phyloP scores from a whole-genome alignment of 108 stramenopile genomes.

The Cylindrotheca fusiformis region DNA sequence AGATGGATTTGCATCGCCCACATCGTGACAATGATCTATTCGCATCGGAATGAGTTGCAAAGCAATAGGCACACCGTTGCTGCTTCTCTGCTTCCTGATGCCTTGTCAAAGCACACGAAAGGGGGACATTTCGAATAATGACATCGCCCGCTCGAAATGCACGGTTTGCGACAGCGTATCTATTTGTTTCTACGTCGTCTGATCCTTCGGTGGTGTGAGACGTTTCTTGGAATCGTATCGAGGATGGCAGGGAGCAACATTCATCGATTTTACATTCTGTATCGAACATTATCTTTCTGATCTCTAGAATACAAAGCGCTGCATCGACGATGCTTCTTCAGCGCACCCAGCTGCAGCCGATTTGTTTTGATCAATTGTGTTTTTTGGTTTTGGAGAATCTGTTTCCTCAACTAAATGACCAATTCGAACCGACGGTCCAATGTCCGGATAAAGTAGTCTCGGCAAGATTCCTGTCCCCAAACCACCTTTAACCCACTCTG shows the following conservation, averaged over 20 bases:
- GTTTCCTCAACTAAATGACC: too few species aligned
- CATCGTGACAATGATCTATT: conserved; percentile 29
- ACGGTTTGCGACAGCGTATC: conserved; percentile 17
- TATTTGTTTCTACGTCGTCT: neutral
- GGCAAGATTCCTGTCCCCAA: too few species aligned
- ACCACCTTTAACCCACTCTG: too few species aligned
- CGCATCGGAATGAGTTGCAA: neutral
- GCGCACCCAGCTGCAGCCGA: too few species aligned
- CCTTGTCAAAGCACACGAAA: conserved; percentile 8
- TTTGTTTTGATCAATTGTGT: too few species aligned
- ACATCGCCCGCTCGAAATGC: conserved; percentile 10
- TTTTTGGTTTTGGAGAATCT: too few species aligned
- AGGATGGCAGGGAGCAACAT: neutral
- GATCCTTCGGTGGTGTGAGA: neutral
- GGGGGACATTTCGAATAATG: conserved; percentile 17
- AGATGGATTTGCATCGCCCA: conserved; percentile 19
- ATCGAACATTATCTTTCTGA: too few species aligned
- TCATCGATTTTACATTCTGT: too few species aligned
- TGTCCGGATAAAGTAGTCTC: too few species aligned
- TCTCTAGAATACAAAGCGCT: too few species aligned
- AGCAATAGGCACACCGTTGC: neutral
- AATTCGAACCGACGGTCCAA: too few species aligned
- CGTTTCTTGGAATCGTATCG: neutral
- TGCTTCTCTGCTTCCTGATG: neutral
- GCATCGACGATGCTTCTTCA: too few species aligned